phyloP scores from a whole-genome alignment of 2,329 filamentous ascomycete genomes.

The Cadophora gregata region DNA sequence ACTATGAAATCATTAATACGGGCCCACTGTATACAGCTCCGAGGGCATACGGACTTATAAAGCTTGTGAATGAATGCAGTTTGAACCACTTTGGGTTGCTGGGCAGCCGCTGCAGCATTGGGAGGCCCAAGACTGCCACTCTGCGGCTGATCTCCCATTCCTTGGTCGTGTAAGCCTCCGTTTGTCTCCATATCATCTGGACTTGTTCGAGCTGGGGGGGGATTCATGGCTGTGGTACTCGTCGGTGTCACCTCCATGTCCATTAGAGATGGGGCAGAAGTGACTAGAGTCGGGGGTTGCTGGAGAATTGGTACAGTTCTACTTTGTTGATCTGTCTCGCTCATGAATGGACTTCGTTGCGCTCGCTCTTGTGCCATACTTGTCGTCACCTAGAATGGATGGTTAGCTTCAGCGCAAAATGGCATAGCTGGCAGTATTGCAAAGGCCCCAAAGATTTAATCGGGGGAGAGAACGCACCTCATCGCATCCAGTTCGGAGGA shows the following conservation, averaged over 20 bases:
- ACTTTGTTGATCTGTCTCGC: slow-evolving; percentile 34
- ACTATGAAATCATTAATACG: slow-evolving; percentile 54
- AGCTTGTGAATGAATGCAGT: slow-evolving; percentile 99
- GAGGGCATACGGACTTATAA: slow-evolving; percentile 76
- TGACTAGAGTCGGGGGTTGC: slow-evolving; percentile 61
- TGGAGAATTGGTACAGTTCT: slow-evolving; percentile 62
- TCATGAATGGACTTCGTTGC: slow-evolving; percentile 40
- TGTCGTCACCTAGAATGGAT: slow-evolving; percentile 40
- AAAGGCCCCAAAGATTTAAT: slow-evolving; percentile 18
- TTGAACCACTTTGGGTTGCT: slow-evolving; percentile 97
- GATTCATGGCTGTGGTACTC: slow-evolving; percentile 51
- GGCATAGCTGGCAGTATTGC: slow-evolving; percentile 18
- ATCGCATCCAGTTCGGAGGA: slow-evolving; percentile 36
- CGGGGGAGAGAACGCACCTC: slow-evolving; percentile 37
- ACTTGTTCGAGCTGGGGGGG: slow-evolving; percentile 42
- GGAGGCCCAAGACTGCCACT: slow-evolving; percentile 41
- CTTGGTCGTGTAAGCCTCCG: slow-evolving; percentile 42
- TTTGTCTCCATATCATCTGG: slow-evolving; percentile 44
- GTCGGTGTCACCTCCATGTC: slow-evolving; percentile 68
- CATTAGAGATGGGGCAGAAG: slow-evolving; percentile 62
- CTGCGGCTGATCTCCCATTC: slow-evolving; percentile 47
- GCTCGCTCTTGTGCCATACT: slow-evolving; percentile 43
- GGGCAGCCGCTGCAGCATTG: slow-evolving; percentile 60
- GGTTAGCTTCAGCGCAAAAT: slow-evolving; percentile 27
- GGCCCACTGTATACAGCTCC: neutral